Evolutionary conservation across 805 yeast species (phyloP).

Genomic region (Grigorovia yakushimaensis): DNA sequence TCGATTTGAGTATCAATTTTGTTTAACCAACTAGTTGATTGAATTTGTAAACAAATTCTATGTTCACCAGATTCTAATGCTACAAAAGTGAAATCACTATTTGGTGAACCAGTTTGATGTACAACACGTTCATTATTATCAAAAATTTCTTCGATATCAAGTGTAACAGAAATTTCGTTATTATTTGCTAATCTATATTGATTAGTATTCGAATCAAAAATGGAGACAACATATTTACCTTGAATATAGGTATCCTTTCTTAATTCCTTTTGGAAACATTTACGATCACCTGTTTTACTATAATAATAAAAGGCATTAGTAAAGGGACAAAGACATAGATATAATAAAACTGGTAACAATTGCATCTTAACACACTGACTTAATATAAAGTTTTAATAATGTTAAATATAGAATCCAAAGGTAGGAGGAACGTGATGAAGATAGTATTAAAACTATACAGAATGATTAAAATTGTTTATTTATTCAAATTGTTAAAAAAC

Average conservation of each 20-base stretch:
- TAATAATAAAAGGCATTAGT: slow-evolving; percentile 36
- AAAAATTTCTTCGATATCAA: slow-evolving; percentile 54
- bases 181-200: slow-evolving; percentile 28
- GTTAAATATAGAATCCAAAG: too few species aligned
- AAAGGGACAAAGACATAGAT: background rate
- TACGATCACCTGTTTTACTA: slow-evolving; percentile 40
- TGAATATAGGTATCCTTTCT: slow-evolving; percentile 39
- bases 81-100: slow-evolving; percentile 64
- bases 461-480: too few species aligned
- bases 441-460: too few species aligned
- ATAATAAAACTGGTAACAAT: background rate
- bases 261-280: slow-evolving; percentile 50
- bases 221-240: slow-evolving; percentile 42
- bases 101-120: slow-evolving; percentile 53
- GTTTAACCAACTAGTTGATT: slow-evolving; percentile 51
- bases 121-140: slow-evolving; percentile 71
- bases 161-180: slow-evolving; percentile 29
- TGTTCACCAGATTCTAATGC: slow-evolving; percentile 73
- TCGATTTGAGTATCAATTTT: slow-evolving; percentile 47
- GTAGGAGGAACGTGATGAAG: too few species aligned
- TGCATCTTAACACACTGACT: too few species aligned
- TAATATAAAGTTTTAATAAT: too few species aligned
- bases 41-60: slow-evolving; percentile 55
- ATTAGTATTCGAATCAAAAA: slow-evolving; percentile 30
- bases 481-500: too few species aligned